phyloP scores from a whole-genome alignment of 2,329 filamentous ascomycete species.

The Aureobasidium sp. region DNA sequence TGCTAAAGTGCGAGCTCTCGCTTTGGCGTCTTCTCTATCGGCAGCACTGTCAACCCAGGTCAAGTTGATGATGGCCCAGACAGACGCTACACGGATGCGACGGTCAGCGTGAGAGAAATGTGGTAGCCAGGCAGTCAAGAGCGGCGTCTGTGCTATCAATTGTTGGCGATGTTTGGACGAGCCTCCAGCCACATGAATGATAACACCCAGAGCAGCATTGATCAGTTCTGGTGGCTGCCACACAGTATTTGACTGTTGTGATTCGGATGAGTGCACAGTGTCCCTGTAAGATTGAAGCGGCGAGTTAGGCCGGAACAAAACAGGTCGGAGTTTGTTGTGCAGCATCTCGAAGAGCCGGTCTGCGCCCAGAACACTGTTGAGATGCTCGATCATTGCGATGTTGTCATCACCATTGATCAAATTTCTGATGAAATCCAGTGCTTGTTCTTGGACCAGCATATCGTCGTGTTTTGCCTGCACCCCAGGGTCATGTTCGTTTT shows the following conservation, averaged over 20 bases:
- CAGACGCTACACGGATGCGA: conserved; percentile 67
- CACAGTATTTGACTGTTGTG: conserved; percentile 32
- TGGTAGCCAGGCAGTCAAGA: conserved; percentile 63
- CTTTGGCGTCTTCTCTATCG: conserved; percentile 56
- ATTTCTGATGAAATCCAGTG: conserved; percentile 82
- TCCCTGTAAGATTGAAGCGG: neutral
- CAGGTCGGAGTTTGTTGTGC: conserved; percentile 63
- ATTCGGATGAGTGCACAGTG: conserved; percentile 22
- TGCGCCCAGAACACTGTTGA: conserved; percentile 68
- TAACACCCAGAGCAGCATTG: conserved; percentile 66
- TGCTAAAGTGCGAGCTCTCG: conserved; percentile 60
- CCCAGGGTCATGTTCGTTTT: conserved; percentile 54
- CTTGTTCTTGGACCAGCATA: conserved; percentile 81
- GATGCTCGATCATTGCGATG: conserved; percentile 70
- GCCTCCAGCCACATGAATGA: conserved; percentile 83
- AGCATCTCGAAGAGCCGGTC: conserved; percentile 74
- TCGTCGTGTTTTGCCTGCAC: conserved; percentile 67
- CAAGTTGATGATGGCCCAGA: conserved; percentile 79
- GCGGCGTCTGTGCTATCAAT: conserved; percentile 64
- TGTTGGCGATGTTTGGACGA: conserved; percentile 68
- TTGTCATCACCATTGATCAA: conserved; percentile 60
- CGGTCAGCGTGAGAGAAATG: conserved; percentile 66
- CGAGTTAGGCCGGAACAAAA: conserved; percentile 25
- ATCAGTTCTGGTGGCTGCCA: conserved; percentile 55
- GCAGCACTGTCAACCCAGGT: conserved; percentile 68